Evolutionary conservation across 2,329 filamentous ascomycete genomes (phyloP), one percentile per base, ranked within the genome.

Genomic region (Talaromyces verruculosus): DNA sequence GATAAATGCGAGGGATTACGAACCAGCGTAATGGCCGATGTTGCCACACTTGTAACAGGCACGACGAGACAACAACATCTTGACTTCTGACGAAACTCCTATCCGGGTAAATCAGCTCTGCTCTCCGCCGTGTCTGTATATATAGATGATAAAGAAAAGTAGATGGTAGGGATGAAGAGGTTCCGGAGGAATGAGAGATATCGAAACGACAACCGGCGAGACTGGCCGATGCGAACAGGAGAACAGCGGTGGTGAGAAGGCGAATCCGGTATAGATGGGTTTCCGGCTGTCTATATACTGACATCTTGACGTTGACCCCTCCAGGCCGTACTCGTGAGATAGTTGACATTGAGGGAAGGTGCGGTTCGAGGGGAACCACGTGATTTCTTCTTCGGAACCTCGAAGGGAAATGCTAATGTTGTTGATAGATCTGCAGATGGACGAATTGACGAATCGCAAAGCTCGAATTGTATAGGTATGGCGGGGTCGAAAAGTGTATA

Each of bases 51-150:
- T 91, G 85, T 91, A 91, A 85, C 91, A 93, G 73, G 90, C 90
- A 81, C 91, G 89, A 81, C 91, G 90, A 77, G 90, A 91, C 74
- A 93, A 91, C 82, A 91, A 90, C 90, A 93, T 93, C 72, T 76
- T 83, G 76, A 62, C 25, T 25, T 41, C 17, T 37, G 22, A 43
- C 19, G 30, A 65, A 45, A 51, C 33, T 37, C 35, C 37, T 59
- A 47, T 28, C 22, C 53, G 13, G 28, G 22, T 11, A 30, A 35
- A 64, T 64, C 39, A 64, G 62, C 53, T 39, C 53, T 25, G 28
- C 53, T 57, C 33, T 39, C 13, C 33, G 53, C 33, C 7, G n/a
- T 7, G 22, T 57, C 30, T 7, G 30, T 25, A 22, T 57, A 25
- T 25, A 5, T 22, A 37, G 33, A 37, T 15, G 11, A 37, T 37